Conservation (phyloP, 1,139 yeast genomes). For the Saccharomycopsis hybrid region DNA sequence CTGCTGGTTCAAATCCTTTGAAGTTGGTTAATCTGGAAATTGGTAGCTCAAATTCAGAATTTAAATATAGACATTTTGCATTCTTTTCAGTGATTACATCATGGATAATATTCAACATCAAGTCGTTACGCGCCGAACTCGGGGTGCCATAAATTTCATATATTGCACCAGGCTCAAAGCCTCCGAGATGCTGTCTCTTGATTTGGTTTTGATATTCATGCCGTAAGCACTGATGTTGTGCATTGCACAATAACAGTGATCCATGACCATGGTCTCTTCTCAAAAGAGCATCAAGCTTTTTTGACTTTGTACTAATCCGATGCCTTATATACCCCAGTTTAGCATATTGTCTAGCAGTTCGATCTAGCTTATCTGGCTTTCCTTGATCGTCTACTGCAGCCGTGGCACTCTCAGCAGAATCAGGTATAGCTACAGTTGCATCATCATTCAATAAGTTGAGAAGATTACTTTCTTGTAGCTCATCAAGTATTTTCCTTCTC, state of each 20-base stretch:
- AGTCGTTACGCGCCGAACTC: conserved; percentile 1
- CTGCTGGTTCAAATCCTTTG: background rate
- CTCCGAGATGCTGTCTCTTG: conserved; percentile 1
- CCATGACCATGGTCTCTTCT: background rate
- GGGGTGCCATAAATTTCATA: conserved; percentile 18
- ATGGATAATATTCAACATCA: conserved; percentile 7
- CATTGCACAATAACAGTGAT: background rate
- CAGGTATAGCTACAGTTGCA: too few relatives aligned
- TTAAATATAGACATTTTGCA: conserved; percentile 10
- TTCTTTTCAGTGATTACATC: background rate
- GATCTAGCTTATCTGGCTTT: too few relatives aligned
- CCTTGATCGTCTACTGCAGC: too few relatives aligned
- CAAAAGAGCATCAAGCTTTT: background rate
- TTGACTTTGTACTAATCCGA: background rate
- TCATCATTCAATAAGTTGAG: background rate
- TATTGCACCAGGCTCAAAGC: conserved; percentile 15
- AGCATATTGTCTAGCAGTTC: too few relatives aligned
- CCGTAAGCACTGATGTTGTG: background rate
- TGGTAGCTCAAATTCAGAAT: conserved; percentile 12
- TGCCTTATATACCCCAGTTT: too few relatives aligned
- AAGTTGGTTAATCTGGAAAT: background rate
- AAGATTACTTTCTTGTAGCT: background rate
- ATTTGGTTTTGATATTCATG: too few relatives aligned
- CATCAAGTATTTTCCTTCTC: background rate
- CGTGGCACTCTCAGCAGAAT: too few relatives aligned